Base-by-base conservation (phyloP, 2,329 filamentous ascomycete species). In the Graphiopsis chlorocephala region DNA sequence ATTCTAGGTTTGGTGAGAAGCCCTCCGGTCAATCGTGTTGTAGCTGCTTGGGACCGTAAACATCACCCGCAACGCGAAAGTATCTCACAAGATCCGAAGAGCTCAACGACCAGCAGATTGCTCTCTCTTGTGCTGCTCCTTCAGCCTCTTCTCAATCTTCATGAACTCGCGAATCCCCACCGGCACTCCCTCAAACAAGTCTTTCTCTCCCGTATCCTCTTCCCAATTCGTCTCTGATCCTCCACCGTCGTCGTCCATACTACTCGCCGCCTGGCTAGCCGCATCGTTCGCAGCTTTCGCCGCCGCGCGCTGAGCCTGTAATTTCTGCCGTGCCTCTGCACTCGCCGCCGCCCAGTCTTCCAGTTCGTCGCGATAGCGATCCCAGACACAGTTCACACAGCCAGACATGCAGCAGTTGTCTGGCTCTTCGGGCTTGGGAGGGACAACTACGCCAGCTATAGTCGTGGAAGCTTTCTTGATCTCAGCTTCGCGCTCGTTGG, bases 381-480 rank as follows among this genome's bases (percentile, higher is more conserved):
- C 93, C 93, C 93, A 98, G 2, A 98, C 95, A 77, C 95, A 99
- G 77, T 98, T 93, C 57, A 97, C 94, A 76, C 95, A 99, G 3
- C 95, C 95, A 74, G 91, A 95, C 95, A 99, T 99, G 79, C 95
- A 99, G 84, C 95, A 99, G 75, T 99, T 97, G 73, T 98, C 95
- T 3, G 95, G 95, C 78, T 99, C 94, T 56, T 87, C 84, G 1
- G 95, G 95, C 56, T 86, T 86, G 0, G 93, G 93, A 1, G 95
- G 95, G 4, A 98, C 90, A 20, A 87, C 79, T 0, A 98, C 85
- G 3, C 93, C 94, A 1, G 91, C 93, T 63, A 97, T 82, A 25
- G 26, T 83, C 80, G 14, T 86, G 80, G 38, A 87, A 83, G 47
- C 52, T 86, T 82, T 66, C 87, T 85, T 68, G 84, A 84, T 47